Percentiles rank a stretch among this genome's conserved stretches.
These are phyloP conservation scores for Syncephalastrum racemosum DNA, from an alignment of 371 early-diverging fungal genomes.

Conservation along the genomic window DNA sequence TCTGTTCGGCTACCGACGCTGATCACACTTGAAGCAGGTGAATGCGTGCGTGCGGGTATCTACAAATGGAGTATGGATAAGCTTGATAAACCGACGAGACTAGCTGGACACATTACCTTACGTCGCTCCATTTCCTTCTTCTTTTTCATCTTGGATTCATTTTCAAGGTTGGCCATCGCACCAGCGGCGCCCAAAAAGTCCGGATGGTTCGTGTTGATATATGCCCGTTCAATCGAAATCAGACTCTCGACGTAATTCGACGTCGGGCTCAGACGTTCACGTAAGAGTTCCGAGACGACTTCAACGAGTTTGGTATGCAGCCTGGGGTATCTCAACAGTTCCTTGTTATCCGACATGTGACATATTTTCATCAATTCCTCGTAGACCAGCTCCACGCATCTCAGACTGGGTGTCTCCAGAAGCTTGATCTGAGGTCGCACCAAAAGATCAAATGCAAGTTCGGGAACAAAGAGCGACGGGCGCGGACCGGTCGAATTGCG, in stretches of 20 bases:
- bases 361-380: slow-evolving; percentile 88
- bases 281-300: slow-evolving; percentile 78
- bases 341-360: slow-evolving; percentile 81
- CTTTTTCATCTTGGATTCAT: slow-evolving; percentile 54
- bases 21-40: slow-evolving; percentile 15
- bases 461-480: slow-evolving; percentile 87
- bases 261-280: slow-evolving; percentile 79
- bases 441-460: slow-evolving; percentile 86
- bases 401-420: slow-evolving; percentile 79
- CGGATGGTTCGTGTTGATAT: slow-evolving; percentile 94
- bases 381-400: slow-evolving; percentile 85
- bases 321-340: slow-evolving; percentile 79
- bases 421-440: slow-evolving; percentile 82
- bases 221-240: slow-evolving; percentile 87
- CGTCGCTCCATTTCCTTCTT: slow-evolving; percentile 23
- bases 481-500: slow-evolving; percentile 90
- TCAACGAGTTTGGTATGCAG: slow-evolving; percentile 82
- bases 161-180: slow-evolving; percentile 68
- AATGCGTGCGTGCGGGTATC: slow-evolving; percentile 8
- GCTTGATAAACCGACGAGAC: neutral
- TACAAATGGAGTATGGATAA: neutral
- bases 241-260: slow-evolving; percentile 80
- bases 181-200: slow-evolving; percentile 88
- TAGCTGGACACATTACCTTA: slow-evolving; percentile 11
- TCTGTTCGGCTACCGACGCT: slow-evolving; percentile 11